Conservation (phyloP, 768 basidiomycete species). For the Collybia nuda region DNA sequence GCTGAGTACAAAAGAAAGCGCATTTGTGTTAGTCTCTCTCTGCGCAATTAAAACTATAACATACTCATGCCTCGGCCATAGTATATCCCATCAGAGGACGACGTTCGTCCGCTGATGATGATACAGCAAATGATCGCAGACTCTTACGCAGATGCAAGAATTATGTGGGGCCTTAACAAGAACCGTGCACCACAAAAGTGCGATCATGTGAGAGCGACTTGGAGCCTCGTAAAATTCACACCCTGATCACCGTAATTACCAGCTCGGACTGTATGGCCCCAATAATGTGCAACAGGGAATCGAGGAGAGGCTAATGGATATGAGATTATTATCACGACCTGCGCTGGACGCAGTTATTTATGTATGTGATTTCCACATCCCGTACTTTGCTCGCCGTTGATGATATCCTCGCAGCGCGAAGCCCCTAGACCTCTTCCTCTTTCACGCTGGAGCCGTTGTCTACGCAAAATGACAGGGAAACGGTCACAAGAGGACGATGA, state of each 20-base stretch:
- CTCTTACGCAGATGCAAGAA: constrained; percentile 13
- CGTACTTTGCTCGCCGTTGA: not conserved
- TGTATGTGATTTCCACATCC: not conserved
- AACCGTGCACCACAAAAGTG: not conserved
- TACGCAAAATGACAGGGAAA: not conserved
- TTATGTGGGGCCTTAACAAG: constrained; percentile 12
- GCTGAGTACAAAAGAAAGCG: too few relatives aligned
- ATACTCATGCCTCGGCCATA: too few relatives aligned
- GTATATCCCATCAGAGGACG: not conserved
- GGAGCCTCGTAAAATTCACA: not conserved
- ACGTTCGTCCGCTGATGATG: constrained; percentile 3
- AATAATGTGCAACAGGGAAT: constrained; percentile 15
- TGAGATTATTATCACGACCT: constrained; percentile 9
- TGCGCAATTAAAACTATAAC: too few relatives aligned
- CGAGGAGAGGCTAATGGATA: constrained; percentile 8
- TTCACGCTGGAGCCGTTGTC: not conserved
- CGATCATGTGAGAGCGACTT: constrained; percentile 7
- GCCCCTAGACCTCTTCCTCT: too few relatives aligned
- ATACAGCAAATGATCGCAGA: constrained; percentile 18
- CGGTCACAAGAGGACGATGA: too few relatives aligned
- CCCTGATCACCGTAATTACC: not conserved
- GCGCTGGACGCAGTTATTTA: not conserved
- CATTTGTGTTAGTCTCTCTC: too few relatives aligned
- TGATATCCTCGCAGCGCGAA: too few relatives aligned
- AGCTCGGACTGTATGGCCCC: constrained; percentile 14